A percentile compares a stretch with the other conserved stretches of the same genome.
Conservation (phyloP, 2,329 filamentous ascomycete genomes). For the Verticillium tricorpus region DNA sequence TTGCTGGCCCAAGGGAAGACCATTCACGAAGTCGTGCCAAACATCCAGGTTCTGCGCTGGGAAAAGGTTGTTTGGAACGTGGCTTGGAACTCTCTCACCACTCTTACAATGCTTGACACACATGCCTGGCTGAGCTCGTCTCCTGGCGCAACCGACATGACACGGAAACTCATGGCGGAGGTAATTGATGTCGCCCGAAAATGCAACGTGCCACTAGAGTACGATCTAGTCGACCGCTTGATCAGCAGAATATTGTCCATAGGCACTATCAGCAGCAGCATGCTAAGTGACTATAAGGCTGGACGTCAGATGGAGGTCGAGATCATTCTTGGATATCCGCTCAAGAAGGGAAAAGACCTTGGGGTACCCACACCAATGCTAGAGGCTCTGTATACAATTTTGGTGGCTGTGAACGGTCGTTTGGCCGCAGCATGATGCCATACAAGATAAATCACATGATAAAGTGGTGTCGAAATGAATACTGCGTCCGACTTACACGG, state of each 20-base stretch:
- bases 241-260: constrained; percentile 41
- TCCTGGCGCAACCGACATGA: constrained; percentile 39
- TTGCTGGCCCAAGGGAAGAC: constrained; percentile 38
- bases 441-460: too few relatives aligned
- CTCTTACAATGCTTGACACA: constrained; percentile 49
- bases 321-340: constrained; percentile 57
- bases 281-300: constrained; percentile 54
- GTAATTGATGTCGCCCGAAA: constrained; percentile 52
- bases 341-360: constrained; percentile 47
- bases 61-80: constrained; percentile 57
- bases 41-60: constrained; percentile 56
- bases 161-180: constrained; percentile 47
- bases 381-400: constrained; percentile 29
- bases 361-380: constrained; percentile 51
- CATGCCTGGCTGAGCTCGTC: constrained; percentile 43
- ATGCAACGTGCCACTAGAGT: constrained; percentile 39
- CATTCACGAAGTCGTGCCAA: constrained; percentile 39
- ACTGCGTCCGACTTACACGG: too few relatives aligned
- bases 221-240: constrained; percentile 42
- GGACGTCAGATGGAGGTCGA: constrained; percentile 58
- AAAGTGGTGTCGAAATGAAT: too few relatives aligned
- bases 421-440: neutral
- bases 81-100: constrained; percentile 57
- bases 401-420: constrained; percentile 24
- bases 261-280: constrained; percentile 41